Conservation (phyloP, 495 filamentous ascomycete species). For the Diplogelasinospora grovesii region DNA sequence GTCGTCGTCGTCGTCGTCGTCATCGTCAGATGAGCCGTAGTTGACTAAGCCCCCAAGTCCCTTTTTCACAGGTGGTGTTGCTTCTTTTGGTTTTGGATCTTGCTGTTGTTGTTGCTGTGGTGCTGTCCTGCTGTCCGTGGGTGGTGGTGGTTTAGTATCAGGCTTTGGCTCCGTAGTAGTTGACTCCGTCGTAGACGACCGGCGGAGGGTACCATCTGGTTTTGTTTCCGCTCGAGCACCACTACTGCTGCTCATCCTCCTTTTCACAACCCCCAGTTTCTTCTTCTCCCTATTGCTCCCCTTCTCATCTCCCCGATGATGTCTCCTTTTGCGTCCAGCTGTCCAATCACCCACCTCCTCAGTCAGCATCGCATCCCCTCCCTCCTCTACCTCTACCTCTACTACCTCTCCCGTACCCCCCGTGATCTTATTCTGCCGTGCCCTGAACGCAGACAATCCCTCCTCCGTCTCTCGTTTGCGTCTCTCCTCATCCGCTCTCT, state of each 20-base stretch:
- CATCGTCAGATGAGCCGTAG: slow-evolving; percentile 25
- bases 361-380: slow-evolving; percentile 6
- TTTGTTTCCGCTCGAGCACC: slow-evolving; percentile 21
- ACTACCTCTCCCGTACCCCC: slow-evolving; percentile 22
- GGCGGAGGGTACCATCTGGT: too few species aligned
- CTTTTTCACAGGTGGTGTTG: neutral
- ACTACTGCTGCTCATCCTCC: slow-evolving; percentile 18
- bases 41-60: slow-evolving; percentile 18
- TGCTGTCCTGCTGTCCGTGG: too few species aligned
- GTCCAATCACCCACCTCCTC: slow-evolving; percentile 5
- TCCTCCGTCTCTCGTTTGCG: slow-evolving; percentile 69
- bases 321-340: slow-evolving; percentile 4
- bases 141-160: neutral
- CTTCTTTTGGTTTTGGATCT: slow-evolving; percentile 5
- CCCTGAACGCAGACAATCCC: slow-evolving; percentile 63
- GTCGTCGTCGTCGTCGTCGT: slow-evolving; percentile 12
- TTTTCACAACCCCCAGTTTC: slow-evolving; percentile 4
- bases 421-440: slow-evolving; percentile 62
- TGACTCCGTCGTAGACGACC: too few species aligned
- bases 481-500: slow-evolving; percentile 62
- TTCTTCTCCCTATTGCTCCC: slow-evolving; percentile 3
- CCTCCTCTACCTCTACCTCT: slow-evolving; percentile 14
- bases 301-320: too few species aligned
- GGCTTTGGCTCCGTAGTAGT: neutral
- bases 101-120: neutral